Evolutionary conservation across 192 early-diverging fungal genomes (phyloP).

Genomic region (Allomyces macrogynus): DNA sequence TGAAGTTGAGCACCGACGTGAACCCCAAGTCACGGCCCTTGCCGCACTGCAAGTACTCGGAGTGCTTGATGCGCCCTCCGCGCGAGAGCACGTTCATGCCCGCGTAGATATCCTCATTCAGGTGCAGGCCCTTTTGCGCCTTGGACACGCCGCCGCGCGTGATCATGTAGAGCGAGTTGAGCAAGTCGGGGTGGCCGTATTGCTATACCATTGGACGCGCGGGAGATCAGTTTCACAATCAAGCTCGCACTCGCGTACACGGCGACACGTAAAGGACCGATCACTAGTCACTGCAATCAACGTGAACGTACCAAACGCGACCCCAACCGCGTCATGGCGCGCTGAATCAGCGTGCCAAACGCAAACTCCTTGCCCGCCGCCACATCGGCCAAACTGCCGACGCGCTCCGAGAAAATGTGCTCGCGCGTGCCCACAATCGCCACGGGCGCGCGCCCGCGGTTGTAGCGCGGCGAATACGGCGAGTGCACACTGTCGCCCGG

Average conservation of each 20-base stretch:
- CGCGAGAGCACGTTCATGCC: conserved; percentile 74
- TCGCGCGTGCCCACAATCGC: conserved; percentile 74
- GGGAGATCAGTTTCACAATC: no score
- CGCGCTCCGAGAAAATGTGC: conserved; percentile 56
- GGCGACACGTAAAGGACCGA: no score
- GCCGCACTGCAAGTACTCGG: conserved; percentile 78
- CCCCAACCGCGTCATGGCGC: conserved; percentile 56
- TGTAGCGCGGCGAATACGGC: no score
- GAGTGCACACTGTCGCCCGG: no score
- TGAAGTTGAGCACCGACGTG: conserved; percentile 71
- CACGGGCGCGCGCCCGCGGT: conserved; percentile 17
- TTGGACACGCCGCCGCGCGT: conserved; percentile 76
- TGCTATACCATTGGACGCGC: conserved; percentile 20
- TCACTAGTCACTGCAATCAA: no score
- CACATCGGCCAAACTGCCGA: conserved; percentile 6
- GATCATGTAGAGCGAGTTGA: conserved; percentile 72
- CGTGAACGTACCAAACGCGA: conserved; percentile 7
- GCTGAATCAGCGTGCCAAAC: conserved; percentile 65
- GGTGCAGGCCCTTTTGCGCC: conserved; percentile 72
- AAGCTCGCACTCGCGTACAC: no score
- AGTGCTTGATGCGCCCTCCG: conserved; percentile 71
- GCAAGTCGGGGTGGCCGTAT: conserved; percentile 78
- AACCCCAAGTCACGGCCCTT: conserved; percentile 80
- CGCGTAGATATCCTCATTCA: conserved; percentile 84
- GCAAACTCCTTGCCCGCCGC: no score